A percentile compares a stretch with the other conserved stretches of the same genome.
phyloP scores from a whole-genome alignment of 345 rosid genomes.

The Cardamine chenopodiifolia region DNA sequence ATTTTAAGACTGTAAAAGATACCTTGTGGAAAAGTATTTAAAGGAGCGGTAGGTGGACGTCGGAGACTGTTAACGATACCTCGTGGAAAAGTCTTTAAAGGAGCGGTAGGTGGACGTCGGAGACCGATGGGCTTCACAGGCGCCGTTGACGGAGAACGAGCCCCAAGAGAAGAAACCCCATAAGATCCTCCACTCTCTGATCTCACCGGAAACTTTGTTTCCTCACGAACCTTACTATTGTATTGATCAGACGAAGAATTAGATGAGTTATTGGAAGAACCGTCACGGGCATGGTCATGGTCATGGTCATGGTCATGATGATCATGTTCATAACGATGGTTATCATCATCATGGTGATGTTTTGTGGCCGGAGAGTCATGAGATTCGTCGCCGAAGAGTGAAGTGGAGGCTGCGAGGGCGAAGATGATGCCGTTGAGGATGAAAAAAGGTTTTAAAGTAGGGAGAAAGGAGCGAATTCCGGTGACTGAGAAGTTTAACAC shows the following conservation, averaged over 20 bases:
- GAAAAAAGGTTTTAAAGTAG: conserved; percentile 26
- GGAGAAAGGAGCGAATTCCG: conserved; percentile 24
- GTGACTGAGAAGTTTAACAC: conserved; percentile 28
- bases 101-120: conserved; percentile 38
- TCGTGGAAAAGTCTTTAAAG: conserved; percentile 32
- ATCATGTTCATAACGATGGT: conserved; percentile 14
- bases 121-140: conserved; percentile 17
- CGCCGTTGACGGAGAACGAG: conserved; percentile 4
- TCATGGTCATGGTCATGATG: conserved; percentile 1
- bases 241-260: conserved; percentile 25
- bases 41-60: conserved; percentile 37
- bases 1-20: neutral
- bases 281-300: neutral
- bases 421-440: conserved; percentile 37
- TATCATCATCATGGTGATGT: conserved; percentile 20
- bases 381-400: conserved; percentile 15
- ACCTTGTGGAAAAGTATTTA: conserved; percentile 38
- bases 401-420: conserved; percentile 34
- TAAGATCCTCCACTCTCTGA: conserved; percentile 18
- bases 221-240: conserved; percentile 24
- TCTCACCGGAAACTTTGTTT: conserved; percentile 20
- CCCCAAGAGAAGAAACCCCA: conserved; percentile 12
- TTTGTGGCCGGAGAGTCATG: conserved; percentile 18
- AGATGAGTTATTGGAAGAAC: conserved; percentile 13
- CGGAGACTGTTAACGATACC: no score